phyloP scores from a whole-genome alignment of 768 basidiomycete species.

The Exsudoporus frostii region DNA sequence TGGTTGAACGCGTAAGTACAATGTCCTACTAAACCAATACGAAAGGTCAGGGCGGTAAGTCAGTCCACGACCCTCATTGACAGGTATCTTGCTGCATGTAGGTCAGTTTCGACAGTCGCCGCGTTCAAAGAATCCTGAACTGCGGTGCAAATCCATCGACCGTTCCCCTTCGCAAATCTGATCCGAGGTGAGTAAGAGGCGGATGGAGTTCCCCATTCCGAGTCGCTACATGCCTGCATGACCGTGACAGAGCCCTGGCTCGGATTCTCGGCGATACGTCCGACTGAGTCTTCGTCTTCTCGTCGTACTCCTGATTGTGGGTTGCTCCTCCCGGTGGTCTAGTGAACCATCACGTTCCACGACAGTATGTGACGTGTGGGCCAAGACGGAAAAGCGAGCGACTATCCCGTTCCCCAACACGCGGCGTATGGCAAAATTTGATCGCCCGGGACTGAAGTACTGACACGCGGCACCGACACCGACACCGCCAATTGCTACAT shows the following conservation, averaged over 20 bases:
- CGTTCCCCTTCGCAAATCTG: constrained; percentile 15
- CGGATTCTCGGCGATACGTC: constrained; percentile 8
- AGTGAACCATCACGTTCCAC: neutral
- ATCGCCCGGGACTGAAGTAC: neutral
- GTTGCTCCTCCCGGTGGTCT: neutral
- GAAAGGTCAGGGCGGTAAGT: neutral
- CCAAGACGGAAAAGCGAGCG: neutral
- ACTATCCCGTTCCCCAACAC: neutral
- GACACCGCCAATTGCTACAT: neutral
- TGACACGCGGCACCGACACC: neutral
- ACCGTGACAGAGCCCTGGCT: neutral
- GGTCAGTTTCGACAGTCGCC: neutral
- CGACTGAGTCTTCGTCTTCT: constrained; percentile 1
- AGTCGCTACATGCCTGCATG: neutral
- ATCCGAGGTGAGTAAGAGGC: constrained; percentile 17
- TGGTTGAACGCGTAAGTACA: neutral
- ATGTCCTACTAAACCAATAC: neutral
- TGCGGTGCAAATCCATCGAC: constrained; percentile 15
- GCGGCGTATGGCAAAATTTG: neutral
- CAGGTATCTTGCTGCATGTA: neutral
- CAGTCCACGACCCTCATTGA: neutral
- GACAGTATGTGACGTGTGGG: neutral
- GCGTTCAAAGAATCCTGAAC: constrained; percentile 7
- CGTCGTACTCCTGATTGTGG: neutral
- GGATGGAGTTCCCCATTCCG: neutral